These are phyloP conservation scores for Penicillium sp. DNA, from an alignment of 2,329 filamentous ascomycete species.

Conservation along the genomic window DNA sequence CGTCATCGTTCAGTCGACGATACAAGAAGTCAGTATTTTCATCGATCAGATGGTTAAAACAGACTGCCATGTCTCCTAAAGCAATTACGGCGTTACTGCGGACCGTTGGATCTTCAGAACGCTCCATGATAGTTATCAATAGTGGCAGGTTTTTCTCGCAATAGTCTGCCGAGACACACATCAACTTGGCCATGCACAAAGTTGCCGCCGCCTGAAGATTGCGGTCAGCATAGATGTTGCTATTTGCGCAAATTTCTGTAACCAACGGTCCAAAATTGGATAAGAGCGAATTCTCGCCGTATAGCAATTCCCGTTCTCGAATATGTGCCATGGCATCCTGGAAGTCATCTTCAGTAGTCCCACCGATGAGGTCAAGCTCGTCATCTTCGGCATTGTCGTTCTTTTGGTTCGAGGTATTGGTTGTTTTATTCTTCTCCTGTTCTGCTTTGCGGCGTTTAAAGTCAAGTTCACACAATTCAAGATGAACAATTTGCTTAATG, in stretches of 20 bases:
- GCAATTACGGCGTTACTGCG: conserved; percentile 95
- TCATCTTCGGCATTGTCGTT: conserved; percentile 61
- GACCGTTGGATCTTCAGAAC: conserved; percentile 85
- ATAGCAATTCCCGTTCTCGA: conserved; percentile 73
- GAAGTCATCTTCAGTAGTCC: conserved; percentile 90
- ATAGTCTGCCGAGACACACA: conserved; percentile 96
- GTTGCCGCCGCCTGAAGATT: conserved; percentile 88
- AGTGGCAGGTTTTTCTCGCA: conserved; percentile 87
- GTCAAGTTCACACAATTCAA: conserved; percentile 93
- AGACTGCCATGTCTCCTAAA: conserved; percentile 96
- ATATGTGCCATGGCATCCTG: conserved; percentile 78
- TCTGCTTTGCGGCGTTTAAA: conserved; percentile 82
- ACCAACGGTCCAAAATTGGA: conserved; percentile 84
- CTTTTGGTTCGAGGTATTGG: conserved; percentile 39
- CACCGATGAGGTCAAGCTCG: conserved; percentile 90
- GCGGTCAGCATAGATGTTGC: conserved; percentile 80
- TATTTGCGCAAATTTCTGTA: conserved; percentile 87
- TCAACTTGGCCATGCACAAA: conserved; percentile 89
- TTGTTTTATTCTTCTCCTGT: conserved; percentile 42
- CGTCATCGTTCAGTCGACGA: conserved; percentile 76
- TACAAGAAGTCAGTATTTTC: conserved; percentile 99
- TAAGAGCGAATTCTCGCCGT: conserved; percentile 71
- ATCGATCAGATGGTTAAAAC: conserved; percentile 98
- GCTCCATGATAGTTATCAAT: conserved; percentile 95
- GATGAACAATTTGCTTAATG: conserved; percentile 96